These are phyloP conservation scores for Toxicodendron radicans DNA, from an alignment of 345 rosid species.

Conservation along the genomic window DNA sequence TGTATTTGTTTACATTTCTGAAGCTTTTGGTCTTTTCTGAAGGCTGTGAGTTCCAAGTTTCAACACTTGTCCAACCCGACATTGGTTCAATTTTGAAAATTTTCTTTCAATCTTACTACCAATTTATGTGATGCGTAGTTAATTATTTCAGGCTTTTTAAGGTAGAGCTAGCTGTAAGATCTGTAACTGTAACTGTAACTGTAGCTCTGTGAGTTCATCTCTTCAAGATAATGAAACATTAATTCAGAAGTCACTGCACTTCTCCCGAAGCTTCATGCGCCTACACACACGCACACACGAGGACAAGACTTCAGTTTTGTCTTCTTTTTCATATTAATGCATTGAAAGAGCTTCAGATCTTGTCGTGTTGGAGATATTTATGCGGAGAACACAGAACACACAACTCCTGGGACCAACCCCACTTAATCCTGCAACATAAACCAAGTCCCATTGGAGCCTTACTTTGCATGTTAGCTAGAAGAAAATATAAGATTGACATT, in stretches of 20 bases:
- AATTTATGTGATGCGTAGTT: too few species aligned
- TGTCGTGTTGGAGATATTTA: too few species aligned
- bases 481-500: too few species aligned
- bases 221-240: not conserved
- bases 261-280: slow-evolving; percentile 1
- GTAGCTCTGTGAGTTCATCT: not conserved
- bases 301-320: not conserved
- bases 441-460: too few species aligned
- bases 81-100: not conserved
- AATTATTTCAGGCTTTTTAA: too few species aligned
- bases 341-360: not conserved
- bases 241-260: not conserved
- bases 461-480: too few species aligned
- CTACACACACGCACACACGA: not conserved
- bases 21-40: not conserved
- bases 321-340: not conserved
- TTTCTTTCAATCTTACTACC: not conserved
- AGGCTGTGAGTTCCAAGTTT: not conserved
- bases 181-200: too few species aligned
- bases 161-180: too few species aligned
- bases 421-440: too few species aligned
- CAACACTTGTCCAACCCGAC: not conserved
- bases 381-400: too few species aligned
- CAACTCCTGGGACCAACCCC: too few species aligned
- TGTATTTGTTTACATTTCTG: too few species aligned